Evolutionary conservation across 2,329 filamentous ascomycete species (phyloP).

Genomic region (Colletotrichum filicis): DNA sequence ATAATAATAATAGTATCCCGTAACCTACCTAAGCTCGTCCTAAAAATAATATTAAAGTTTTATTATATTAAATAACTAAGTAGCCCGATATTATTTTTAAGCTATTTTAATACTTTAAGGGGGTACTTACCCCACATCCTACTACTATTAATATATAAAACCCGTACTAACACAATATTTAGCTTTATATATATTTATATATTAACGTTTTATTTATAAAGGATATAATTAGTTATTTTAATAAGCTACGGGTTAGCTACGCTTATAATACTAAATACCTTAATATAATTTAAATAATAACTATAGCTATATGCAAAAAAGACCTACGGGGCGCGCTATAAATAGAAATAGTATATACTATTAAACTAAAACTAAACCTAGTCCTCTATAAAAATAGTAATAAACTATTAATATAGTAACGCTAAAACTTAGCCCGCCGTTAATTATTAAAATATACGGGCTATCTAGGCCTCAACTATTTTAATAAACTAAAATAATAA

Average conservation of each 20-base stretch:
- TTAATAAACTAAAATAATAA: constrained; percentile 1
- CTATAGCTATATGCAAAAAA: background rate
- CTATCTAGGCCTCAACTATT: background rate
- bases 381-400: background rate
- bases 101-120: constrained; percentile 41
- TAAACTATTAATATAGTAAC: background rate
- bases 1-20: background rate
- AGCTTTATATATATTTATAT: constrained; percentile 9
- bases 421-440: background rate
- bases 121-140: constrained; percentile 43
- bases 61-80: background rate
- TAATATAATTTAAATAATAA: constrained; percentile 1
- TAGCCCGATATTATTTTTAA: constrained; percentile 39
- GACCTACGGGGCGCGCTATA: background rate
- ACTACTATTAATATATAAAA: constrained; percentile 38
- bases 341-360: background rate
- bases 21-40: constrained; percentile 5
- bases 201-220: background rate
- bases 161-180: background rate
- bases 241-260: background rate
- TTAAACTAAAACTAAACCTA: background rate
- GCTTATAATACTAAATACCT: background rate
- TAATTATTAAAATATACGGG: background rate
- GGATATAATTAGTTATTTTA: background rate
- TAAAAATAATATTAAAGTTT: constrained; percentile 18